These are phyloP conservation scores for Penicillium subrubescens DNA, from an alignment of 495 filamentous ascomycete genomes.

Conservation along the genomic window DNA sequence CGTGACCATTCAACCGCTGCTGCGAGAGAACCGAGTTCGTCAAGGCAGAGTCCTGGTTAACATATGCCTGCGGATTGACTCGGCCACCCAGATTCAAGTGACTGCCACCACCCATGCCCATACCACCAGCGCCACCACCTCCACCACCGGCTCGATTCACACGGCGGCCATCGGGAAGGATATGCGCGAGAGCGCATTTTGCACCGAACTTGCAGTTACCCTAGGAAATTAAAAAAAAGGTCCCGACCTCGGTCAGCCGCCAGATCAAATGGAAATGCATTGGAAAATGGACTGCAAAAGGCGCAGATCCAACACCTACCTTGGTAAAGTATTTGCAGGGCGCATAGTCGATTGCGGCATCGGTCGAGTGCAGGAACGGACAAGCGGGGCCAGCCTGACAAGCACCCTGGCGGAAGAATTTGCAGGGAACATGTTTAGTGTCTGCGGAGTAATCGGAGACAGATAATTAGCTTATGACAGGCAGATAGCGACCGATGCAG, in stretches of 20 bases:
- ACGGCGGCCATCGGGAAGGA: conserved; percentile 88
- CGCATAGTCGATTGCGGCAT: conserved; percentile 75
- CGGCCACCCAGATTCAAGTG: conserved; percentile 71
- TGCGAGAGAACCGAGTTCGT: conserved; percentile 81
- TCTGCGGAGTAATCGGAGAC: conserved; percentile 55
- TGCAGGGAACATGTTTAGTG: conserved; percentile 97
- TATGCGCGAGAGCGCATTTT: conserved; percentile 95
- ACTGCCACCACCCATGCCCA: conserved; percentile 47
- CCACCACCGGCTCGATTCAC: conserved; percentile 61
- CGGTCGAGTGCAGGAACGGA: conserved; percentile 91
- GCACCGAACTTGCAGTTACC: conserved; percentile 99
- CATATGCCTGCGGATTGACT: conserved; percentile 67
- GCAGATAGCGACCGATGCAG: neutral
- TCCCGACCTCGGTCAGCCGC: conserved; percentile 7
- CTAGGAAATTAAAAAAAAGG: conserved; percentile 47
- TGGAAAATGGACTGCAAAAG: neutral
- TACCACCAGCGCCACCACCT: conserved; percentile 32
- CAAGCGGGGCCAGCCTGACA: conserved; percentile 96
- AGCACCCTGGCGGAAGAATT: conserved; percentile 95
- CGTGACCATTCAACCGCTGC: conserved; percentile 58
- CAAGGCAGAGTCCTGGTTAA: conserved; percentile 71
- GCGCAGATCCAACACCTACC: conserved; percentile 53
- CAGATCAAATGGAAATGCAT: neutral
- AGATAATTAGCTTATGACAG: conserved; percentile 13
- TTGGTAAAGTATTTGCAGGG: conserved; percentile 98